These are phyloP conservation scores for Ailanthus altissimus DNA, from an alignment of 345 rosid species.

Conservation along the genomic window DNA sequence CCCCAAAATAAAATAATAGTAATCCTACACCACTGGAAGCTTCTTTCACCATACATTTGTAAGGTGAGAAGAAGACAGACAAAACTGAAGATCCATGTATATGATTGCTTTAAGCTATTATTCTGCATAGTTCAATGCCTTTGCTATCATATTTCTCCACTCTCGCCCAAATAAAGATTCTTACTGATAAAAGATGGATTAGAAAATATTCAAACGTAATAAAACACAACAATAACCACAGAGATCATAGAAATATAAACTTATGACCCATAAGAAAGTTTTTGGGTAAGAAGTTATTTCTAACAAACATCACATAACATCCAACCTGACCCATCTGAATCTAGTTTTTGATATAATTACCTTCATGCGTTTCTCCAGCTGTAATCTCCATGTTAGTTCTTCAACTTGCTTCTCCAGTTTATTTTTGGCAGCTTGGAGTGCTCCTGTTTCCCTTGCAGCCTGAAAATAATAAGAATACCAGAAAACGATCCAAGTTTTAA, in stretches of 20 bases:
- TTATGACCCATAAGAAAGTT: neutral
- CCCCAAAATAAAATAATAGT: neutral
- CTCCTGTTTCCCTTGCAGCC: slow-evolving; percentile 99
- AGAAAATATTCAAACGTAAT: slow-evolving; percentile 2
- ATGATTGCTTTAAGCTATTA: neutral
- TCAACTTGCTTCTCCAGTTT: slow-evolving; percentile 98
- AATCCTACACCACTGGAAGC: neutral
- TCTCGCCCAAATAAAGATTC: neutral
- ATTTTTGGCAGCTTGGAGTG: slow-evolving; percentile 98
- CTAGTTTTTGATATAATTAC: slow-evolving; percentile 44
- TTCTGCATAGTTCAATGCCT: neutral
- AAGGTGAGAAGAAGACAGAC: neutral
- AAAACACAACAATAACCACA: neutral
- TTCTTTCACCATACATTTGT: neutral
- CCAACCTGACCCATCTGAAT: neutral
- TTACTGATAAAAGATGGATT: neutral
- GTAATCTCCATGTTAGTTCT: slow-evolving; percentile 96
- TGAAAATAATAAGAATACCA: slow-evolving; percentile 30
- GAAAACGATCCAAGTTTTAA: neutral
- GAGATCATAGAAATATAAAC: neutral
- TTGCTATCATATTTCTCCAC: neutral
- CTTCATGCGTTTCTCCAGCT: slow-evolving; percentile 96
- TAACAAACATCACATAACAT: slow-evolving; percentile 2
- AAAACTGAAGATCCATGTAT: neutral
- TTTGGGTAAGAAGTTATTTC: neutral